Evolutionary conservation across 164 flowering plant species (phyloP).

Genomic region (Protea cynaroides): DNA sequence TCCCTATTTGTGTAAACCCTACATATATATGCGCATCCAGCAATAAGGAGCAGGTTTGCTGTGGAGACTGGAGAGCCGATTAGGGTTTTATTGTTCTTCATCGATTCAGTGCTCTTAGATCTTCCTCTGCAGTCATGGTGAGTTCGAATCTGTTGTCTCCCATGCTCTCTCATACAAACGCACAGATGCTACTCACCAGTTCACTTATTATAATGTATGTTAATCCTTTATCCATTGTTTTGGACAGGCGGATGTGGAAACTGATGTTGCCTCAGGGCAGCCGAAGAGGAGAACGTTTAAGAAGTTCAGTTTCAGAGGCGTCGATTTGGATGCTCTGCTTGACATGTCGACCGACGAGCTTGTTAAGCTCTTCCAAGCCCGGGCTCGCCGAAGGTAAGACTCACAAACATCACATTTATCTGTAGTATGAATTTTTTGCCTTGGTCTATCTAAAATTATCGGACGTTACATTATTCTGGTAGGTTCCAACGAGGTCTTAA

Average conservation of each 20-base stretch:
- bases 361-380: slow-evolving; percentile 27
- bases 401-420: not conserved
- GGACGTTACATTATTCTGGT: not conserved
- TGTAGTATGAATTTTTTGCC: not conserved
- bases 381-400: slow-evolving; percentile 25
- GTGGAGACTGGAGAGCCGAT: too few species aligned
- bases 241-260: slow-evolving; percentile 12
- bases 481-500: slow-evolving; percentile 20
- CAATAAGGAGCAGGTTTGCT: not conserved
- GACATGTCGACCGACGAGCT: slow-evolving; percentile 29
- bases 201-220: not conserved
- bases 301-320: slow-evolving; percentile 28
- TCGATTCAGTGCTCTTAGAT: not conserved
- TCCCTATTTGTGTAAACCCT: too few species aligned
- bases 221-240: not conserved
- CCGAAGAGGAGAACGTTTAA: slow-evolving; percentile 32
- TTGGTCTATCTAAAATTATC: not conserved
- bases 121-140: slow-evolving; percentile 10
- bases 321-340: slow-evolving; percentile 29
- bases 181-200: too few species aligned
- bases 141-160: not conserved
- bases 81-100: not conserved
- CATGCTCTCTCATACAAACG: too few species aligned
- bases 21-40: not conserved
- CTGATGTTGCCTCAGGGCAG: slow-evolving; percentile 19